Evolutionary conservation across 78 protist genomes (phyloP).

Genomic region (Planoprotostelium fungivorum): DNA sequence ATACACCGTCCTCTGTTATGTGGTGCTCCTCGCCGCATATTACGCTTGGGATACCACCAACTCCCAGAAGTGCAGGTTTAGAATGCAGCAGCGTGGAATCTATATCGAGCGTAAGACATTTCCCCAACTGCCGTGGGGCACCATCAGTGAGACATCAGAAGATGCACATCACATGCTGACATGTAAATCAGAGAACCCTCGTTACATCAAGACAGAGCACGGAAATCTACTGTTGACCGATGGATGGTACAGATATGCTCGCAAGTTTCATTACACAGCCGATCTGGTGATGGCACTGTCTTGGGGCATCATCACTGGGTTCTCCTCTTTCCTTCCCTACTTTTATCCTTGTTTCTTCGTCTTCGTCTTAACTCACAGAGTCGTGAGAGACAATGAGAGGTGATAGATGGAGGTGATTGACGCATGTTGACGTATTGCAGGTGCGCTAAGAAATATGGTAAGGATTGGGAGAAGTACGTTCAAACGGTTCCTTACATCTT

Average conservation of each 20-base stretch:
- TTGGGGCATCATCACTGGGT: conserved; percentile 60
- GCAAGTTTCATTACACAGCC: conserved; percentile 65
- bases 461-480: conserved; percentile 45
- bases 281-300: conserved; percentile 53
- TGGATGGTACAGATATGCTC: conserved; percentile 45
- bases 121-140: conserved; percentile 58
- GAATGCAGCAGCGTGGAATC: background rate
- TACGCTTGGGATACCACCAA: conserved; percentile 50
- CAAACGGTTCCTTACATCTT: conserved; percentile 39
- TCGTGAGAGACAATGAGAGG: conserved; percentile 27
- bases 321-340: conserved; percentile 28
- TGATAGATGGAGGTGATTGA: background rate
- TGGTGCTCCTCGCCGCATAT: conserved; percentile 20
- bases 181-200: conserved; percentile 10
- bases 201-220: conserved; percentile 15
- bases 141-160: background rate
- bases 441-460: conserved; percentile 47
- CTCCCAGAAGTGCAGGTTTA: conserved; percentile 47
- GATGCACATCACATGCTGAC: background rate
- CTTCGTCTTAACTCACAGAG: conserved; percentile 33
- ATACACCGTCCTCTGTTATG: background rate
- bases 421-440: background rate
- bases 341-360: conserved; percentile 56
- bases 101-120: conserved; percentile 17
- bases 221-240: conserved; percentile 42